Percentiles rank a stretch among this genome's conserved stretches.
These are phyloP conservation scores for Hypholoma fasciculare DNA, from an alignment of 768 basidiomycete species.

Conservation along the genomic window DNA sequence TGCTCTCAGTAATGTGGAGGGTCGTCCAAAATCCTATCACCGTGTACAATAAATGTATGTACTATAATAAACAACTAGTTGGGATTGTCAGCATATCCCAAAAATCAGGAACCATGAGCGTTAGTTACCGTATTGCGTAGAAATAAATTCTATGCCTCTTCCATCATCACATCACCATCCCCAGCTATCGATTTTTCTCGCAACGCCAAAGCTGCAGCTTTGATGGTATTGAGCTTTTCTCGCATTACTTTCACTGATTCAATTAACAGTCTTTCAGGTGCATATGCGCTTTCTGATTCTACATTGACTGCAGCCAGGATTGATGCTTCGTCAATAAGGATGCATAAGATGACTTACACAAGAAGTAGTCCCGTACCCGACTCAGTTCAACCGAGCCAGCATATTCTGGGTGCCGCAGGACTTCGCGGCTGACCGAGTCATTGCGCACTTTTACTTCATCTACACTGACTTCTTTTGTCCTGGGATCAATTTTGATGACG, in stretches of 20 bases:
- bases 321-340: not conserved
- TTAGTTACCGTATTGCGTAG: not conserved
- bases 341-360: slow-evolving; percentile 58
- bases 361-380: slow-evolving; percentile 88
- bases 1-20: not conserved
- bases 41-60: slow-evolving; percentile 1
- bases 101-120: too few species aligned
- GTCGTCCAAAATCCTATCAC: not conserved
- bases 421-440: slow-evolving; percentile 91
- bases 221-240: slow-evolving; percentile 66
- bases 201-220: slow-evolving; percentile 59
- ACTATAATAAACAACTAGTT: not conserved
- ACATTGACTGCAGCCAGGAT: slow-evolving; percentile 63
- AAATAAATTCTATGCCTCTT: slow-evolving; percentile 9
- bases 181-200: slow-evolving; percentile 36
- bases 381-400: slow-evolving; percentile 78
- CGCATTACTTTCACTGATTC: slow-evolving; percentile 84
- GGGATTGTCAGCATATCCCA: too few species aligned
- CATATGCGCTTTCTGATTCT: slow-evolving; percentile 89
- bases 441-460: slow-evolving; percentile 68
- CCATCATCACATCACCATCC: slow-evolving; percentile 57
- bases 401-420: slow-evolving; percentile 90
- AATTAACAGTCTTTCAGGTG: slow-evolving; percentile 78
- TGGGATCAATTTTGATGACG: slow-evolving; percentile 64
- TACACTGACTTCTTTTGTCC: slow-evolving; percentile 60